These are phyloP conservation scores for Gastrolobium bilobum DNA, from an alignment of 306 rosid species.

Conservation along the genomic window DNA sequence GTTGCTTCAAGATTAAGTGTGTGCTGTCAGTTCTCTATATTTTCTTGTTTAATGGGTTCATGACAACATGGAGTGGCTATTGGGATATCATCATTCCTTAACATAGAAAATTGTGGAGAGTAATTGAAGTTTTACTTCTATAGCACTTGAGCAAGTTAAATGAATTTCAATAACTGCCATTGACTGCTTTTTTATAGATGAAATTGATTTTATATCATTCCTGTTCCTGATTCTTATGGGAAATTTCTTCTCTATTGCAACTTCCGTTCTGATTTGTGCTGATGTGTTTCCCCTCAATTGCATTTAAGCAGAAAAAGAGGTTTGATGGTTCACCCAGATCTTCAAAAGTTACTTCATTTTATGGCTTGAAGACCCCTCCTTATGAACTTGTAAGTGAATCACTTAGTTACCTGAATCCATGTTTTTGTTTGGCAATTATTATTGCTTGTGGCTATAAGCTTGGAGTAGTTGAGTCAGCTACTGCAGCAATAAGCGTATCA, in stretches of 20 bases:
- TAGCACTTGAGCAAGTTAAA: slow-evolving; percentile 18
- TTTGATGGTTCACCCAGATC: slow-evolving; percentile 52
- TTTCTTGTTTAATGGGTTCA: not conserved
- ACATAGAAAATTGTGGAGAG: not conserved
- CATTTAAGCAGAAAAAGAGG: slow-evolving; percentile 58
- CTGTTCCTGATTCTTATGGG: not conserved
- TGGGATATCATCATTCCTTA: slow-evolving; percentile 34
- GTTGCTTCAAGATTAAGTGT: slow-evolving; percentile 9
- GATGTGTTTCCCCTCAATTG: slow-evolving; percentile 36
- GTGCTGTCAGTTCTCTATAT: slow-evolving; percentile 12
- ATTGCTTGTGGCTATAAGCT: slow-evolving; percentile 21
- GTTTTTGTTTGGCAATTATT: slow-evolving; percentile 38
- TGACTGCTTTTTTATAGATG: not conserved
- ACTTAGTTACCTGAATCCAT: slow-evolving; percentile 27
- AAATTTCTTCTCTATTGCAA: slow-evolving; percentile 9
- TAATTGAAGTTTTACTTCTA: slow-evolving; percentile 10
- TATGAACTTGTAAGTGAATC: slow-evolving; percentile 77
- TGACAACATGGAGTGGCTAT: slow-evolving; percentile 15
- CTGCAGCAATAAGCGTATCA: not conserved
- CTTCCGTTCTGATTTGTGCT: slow-evolving; percentile 21
- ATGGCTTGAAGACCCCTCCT: slow-evolving; percentile 91
- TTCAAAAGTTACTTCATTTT: slow-evolving; percentile 66
- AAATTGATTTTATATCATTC: slow-evolving; percentile 35
- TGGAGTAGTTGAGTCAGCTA: slow-evolving; percentile 32
- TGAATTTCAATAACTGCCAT: slow-evolving; percentile 10